A percentile compares a stretch with the other conserved stretches of the same genome.
These are phyloP conservation scores for Trichoderma polysporum DNA, from an alignment of 2,329 filamentous ascomycete genomes.

Conservation along the genomic window DNA sequence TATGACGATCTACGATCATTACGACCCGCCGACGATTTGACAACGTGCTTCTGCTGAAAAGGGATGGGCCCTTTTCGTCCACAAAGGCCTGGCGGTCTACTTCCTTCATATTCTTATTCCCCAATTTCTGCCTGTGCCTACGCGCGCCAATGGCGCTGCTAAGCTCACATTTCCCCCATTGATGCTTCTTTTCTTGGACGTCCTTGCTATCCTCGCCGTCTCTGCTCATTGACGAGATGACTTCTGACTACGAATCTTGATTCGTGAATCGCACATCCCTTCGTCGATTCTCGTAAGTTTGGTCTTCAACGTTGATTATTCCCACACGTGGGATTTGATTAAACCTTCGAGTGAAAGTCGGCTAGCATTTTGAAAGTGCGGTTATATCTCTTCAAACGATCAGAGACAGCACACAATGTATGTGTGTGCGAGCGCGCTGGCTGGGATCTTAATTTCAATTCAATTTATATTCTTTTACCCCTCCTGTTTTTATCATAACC, in stretches of 20 bases:
- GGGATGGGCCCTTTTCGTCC: conserved; percentile 17
- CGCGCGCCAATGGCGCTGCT: conserved; percentile 21
- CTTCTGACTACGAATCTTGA: background rate
- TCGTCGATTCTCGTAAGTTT: background rate
- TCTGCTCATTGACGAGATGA: conserved; percentile 22
- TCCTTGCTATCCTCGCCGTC: background rate
- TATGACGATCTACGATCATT: conserved; percentile 25
- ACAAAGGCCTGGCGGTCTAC: conserved; percentile 21
- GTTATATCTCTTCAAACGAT: background rate
- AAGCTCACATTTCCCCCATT: conserved; percentile 21
- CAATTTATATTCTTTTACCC: conserved; percentile 23
- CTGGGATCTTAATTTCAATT: conserved; percentile 23
- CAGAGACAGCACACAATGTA: conserved; percentile 17
- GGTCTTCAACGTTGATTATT: background rate
- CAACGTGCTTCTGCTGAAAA: conserved; percentile 11
- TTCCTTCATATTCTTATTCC: conserved; percentile 1
- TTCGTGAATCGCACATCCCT: background rate
- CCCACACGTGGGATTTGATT: background rate
- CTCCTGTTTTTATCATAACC: conserved; percentile 27
- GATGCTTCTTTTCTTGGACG: conserved; percentile 3
- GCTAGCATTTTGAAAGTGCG: conserved; percentile 28
- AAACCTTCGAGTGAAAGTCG: conserved; percentile 14
- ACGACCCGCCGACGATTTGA: conserved; percentile 23
- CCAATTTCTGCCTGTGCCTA: conserved; percentile 26
- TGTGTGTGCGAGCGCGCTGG: conserved; percentile 24